Conservation (phyloP, 305 asterid species). For the Solanum hybrid region DNA sequence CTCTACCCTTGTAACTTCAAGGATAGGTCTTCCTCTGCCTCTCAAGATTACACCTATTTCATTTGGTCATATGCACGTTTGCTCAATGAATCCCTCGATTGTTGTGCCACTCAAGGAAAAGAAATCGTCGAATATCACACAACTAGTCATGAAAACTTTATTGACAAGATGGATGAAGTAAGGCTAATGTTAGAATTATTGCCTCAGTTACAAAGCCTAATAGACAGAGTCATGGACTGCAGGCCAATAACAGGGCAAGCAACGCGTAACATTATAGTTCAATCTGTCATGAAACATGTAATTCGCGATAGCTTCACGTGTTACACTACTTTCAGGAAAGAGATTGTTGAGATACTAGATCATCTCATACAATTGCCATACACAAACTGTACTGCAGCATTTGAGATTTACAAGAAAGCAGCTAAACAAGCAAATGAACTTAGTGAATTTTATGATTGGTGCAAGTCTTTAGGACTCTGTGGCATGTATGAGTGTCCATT, state of each 20-base stretch:
- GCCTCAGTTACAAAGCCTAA: slow-evolving; percentile 54
- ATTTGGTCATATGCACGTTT: slow-evolving; percentile 51
- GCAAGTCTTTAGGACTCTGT: slow-evolving; percentile 45
- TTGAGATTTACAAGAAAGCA: slow-evolving; percentile 52
- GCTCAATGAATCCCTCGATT: slow-evolving; percentile 49
- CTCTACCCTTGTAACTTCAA: slow-evolving; percentile 54
- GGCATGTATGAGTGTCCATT: slow-evolving; percentile 47
- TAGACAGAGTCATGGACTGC: slow-evolving; percentile 53
- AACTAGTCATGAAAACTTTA: neutral
- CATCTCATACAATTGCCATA: slow-evolving; percentile 47
- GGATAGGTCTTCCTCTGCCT: slow-evolving; percentile 40
- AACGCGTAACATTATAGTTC: slow-evolving; percentile 36
- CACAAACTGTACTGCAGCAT: slow-evolving; percentile 34
- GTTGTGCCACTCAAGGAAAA: slow-evolving; percentile 3
- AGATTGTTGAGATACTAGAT: slow-evolving; percentile 40
- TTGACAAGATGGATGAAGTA: slow-evolving; percentile 19
- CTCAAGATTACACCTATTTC: slow-evolving; percentile 42
- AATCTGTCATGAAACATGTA: slow-evolving; percentile 42
- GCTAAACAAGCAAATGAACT: slow-evolving; percentile 45
- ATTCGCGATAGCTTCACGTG: slow-evolving; percentile 48
- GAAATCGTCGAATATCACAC: neutral
- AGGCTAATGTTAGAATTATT: slow-evolving; percentile 28
- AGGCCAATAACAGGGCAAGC: slow-evolving; percentile 36
- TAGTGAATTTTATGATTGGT: slow-evolving; percentile 37
- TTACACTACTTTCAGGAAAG: slow-evolving; percentile 31